Evolutionary conservation across 306 rosid species (phyloP).

Genomic region (Arachis hypogaea): DNA sequence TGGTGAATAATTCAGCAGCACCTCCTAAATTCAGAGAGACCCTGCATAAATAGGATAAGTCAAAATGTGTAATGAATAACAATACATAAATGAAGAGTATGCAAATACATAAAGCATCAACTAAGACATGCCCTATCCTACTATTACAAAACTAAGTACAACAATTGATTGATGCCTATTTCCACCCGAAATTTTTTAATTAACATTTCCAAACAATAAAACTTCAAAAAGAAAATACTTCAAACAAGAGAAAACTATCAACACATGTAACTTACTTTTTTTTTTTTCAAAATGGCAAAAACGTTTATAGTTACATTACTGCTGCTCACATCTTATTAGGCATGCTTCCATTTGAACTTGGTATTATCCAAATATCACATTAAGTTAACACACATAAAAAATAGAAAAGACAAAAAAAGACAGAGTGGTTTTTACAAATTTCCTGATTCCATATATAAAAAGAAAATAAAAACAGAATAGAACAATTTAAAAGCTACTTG

Average conservation of each 20-base stretch:
- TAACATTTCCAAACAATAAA: neutral
- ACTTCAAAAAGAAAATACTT: neutral
- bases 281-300: too few species aligned
- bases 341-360: conserved; percentile 4
- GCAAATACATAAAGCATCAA: neutral
- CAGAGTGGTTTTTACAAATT: neutral
- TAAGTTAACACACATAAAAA: neutral
- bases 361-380: conserved; percentile 12
- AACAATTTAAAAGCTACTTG: conserved; percentile 19
- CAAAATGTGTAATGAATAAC: conserved; percentile 19
- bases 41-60: conserved; percentile 30
- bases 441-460: neutral
- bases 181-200: neutral
- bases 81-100: neutral
- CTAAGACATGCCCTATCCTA: too few species aligned
- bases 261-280: too few species aligned
- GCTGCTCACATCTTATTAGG: neutral
- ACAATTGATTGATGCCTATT: neutral
- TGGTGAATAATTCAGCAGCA: conserved; percentile 28
- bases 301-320: neutral
- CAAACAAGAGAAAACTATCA: too few species aligned
- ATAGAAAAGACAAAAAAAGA: neutral
- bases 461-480: neutral
- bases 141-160: too few species aligned
- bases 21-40: conserved; percentile 15